These are phyloP conservation scores for Sutorius eximius DNA, from an alignment of 1,284 basidiomycete genomes.

Conservation along the genomic window DNA sequence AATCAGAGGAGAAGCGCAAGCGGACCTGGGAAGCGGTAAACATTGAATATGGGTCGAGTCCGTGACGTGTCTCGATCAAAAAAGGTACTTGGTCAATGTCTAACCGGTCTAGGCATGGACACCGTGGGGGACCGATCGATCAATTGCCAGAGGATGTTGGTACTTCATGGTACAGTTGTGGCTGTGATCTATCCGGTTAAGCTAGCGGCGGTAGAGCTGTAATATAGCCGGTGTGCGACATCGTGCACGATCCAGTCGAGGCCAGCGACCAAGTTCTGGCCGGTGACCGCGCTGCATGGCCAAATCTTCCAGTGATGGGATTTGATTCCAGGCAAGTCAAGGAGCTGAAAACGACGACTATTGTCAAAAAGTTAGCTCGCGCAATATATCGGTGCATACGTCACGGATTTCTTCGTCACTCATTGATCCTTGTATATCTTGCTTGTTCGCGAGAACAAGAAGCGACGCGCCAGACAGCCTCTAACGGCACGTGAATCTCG, in stretches of 20 bases:
- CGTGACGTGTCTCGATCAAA: conserved; percentile 16
- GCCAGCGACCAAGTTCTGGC: conserved; percentile 80
- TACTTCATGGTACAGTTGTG: background rate
- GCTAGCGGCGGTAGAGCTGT: conserved; percentile 37
- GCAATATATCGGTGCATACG: conserved; percentile 46
- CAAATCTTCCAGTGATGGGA: conserved; percentile 91
- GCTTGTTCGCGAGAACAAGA: conserved; percentile 98
- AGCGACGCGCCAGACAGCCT: conserved; percentile 92
- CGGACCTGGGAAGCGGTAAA: conserved; percentile 6
- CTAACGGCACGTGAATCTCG: conserved; percentile 43
- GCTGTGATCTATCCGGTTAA: conserved; percentile 1
- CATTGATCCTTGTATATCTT: conserved; percentile 91
- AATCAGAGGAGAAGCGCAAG: conserved; percentile 5
- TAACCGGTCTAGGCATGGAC: conserved; percentile 12
- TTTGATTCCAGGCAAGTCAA: conserved; percentile 75
- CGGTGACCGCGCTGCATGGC: conserved; percentile 91
- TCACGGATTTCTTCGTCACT: conserved; percentile 78
- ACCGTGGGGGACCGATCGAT: conserved; percentile 4
- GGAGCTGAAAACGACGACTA: conserved; percentile 49
- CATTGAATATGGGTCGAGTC: background rate
- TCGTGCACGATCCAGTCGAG: conserved; percentile 95
- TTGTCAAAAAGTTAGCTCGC: conserved; percentile 9
- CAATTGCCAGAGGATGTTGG: background rate
- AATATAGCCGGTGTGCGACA: conserved; percentile 80
- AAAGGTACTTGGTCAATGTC: conserved; percentile 4